Evolutionary conservation across 805 yeast genomes (phyloP), one percentile per base, ranked within the genome.

Genomic region (Candida railenensis): DNA sequence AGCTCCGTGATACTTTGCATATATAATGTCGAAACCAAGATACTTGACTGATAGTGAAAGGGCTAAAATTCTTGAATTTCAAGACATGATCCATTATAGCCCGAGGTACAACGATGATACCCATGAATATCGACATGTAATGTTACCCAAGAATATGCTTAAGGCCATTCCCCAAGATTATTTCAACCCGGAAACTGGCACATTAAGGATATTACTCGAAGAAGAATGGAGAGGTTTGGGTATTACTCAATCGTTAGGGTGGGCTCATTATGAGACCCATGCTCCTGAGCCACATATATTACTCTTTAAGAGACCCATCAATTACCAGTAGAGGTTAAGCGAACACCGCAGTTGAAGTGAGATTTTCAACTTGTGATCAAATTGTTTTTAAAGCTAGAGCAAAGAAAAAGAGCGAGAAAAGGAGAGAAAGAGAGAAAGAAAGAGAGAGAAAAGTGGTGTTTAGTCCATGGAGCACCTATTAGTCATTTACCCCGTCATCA

Each of bases 221-320:
- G 98, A 94, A 55, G 99, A 94, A 67, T 94, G 99, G 99, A 78
- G 99, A 65, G 98, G 97, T 1, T 72, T 94, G 42, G 99, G 99
- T 2, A 90, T 94, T 58, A 94, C 98, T 4, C 99, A 94, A 66
- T 87, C 96, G 33, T 73, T 94, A 50, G 99, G 99, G 1, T 94
- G 99, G 99, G 94, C 79, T 45, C 99, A 94, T 66, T 94, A 92
- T 62, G 99, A 94, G 60, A 91, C 96, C 37, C 99, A 94, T 65
- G 77, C 98, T 1, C 99, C 99, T 38, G 99, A 94, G 67, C 99
- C 99, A 21, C 99, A 94, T 63, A 94, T 94, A 50, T 72, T 94
- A 51, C 74, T 94, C 50, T 94, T 94, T 58, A 77, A 74, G 67
- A 78, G 91, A 59, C 80, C 87, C 16, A 71, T 80, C 37, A 78